Evolutionary conservation across 164 flowering plant genomes (phyloP).

Genomic region (Vitis riparia): DNA sequence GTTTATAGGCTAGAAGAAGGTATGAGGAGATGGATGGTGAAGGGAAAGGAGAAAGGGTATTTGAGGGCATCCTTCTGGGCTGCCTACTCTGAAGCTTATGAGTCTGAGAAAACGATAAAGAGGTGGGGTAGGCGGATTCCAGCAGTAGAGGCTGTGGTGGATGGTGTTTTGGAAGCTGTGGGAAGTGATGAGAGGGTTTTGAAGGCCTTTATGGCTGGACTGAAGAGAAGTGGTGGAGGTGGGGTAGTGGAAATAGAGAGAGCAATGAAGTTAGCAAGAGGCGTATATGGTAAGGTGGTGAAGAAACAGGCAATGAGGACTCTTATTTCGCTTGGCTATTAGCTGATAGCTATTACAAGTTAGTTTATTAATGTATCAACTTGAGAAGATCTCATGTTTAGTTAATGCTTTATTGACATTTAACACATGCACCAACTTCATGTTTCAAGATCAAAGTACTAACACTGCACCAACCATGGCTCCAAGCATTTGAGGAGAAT

Average conservation of each 20-base stretch:
- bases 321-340: constrained; percentile 44
- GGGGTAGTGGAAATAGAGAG: constrained; percentile 53
- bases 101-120: constrained; percentile 56
- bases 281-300: constrained; percentile 68
- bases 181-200: constrained; percentile 79
- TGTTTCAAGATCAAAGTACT: no score
- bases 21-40: constrained; percentile 60
- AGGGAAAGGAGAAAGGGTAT: constrained; percentile 68
- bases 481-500: no score
- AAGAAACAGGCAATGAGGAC: constrained; percentile 75
- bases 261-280: constrained; percentile 63
- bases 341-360: no score
- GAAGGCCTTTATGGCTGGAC: constrained; percentile 35
- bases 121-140: constrained; percentile 79
- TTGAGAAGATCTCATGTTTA: no score
- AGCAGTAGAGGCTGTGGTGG: constrained; percentile 41
- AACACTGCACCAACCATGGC: no score
- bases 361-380: no score
- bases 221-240: constrained; percentile 34
- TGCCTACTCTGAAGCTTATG: constrained; percentile 40
- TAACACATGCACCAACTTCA: no score
- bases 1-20: constrained; percentile 63
- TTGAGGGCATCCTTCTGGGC: constrained; percentile 79
- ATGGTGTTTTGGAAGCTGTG: constrained; percentile 60
- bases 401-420: no score